A percentile compares a stretch with the other conserved stretches of the same genome.
phyloP scores from a whole-genome alignment of 257 asterid genomes.

The Rhazya stricta region DNA sequence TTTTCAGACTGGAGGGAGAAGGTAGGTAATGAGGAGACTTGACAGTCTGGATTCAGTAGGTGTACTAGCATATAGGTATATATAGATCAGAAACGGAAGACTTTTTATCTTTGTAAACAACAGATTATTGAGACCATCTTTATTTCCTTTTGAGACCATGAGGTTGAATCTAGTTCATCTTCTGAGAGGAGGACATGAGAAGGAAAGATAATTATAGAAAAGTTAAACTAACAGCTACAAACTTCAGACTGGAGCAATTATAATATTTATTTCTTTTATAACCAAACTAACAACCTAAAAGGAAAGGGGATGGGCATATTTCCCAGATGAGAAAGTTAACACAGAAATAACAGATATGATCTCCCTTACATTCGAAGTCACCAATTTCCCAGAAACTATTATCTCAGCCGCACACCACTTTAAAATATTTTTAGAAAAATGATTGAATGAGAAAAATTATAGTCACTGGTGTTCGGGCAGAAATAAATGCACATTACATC shows the following conservation, averaged over 20 bases:
- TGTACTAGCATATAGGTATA: not conserved
- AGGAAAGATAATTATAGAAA: not conserved
- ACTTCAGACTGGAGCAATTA: not conserved
- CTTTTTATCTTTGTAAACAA: not conserved
- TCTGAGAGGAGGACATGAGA: not conserved
- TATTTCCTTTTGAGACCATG: not conserved
- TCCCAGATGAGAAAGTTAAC: not conserved
- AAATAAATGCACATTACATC: not conserved
- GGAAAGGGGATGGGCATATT: not conserved
- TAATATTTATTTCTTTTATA: not conserved
- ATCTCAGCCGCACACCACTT: not conserved
- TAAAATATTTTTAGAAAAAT: not conserved
- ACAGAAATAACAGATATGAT: not conserved
- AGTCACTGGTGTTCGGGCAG: not conserved
- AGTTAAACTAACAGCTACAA: not conserved
- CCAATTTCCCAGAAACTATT: not conserved
- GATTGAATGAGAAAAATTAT: not conserved
- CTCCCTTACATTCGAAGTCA: not conserved
- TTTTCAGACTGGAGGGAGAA: not conserved
- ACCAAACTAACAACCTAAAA: not conserved
- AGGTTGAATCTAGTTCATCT: not conserved
- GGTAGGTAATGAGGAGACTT: not conserved
- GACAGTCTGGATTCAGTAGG: not conserved
- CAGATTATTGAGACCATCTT: not conserved
- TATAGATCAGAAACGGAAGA: not conserved